Conservation (phyloP, 768 basidiomycete genomes). For the Naganishia randhawae region DNA sequence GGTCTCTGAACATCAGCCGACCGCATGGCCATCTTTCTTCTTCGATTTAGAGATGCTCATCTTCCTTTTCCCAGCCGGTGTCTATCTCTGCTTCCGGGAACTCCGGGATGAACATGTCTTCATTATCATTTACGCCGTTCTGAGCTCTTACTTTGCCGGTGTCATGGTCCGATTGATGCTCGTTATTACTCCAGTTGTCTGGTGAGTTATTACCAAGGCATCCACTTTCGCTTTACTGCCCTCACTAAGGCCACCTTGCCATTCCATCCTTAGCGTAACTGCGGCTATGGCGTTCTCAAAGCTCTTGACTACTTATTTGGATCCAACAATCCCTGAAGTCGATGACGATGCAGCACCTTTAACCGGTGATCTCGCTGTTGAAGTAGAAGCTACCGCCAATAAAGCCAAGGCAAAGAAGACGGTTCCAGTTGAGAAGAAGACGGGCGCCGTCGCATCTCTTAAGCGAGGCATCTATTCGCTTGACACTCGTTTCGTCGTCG, state of each 20-base stretch:
- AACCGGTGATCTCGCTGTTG: slow-evolving; percentile 26
- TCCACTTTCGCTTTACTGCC: background rate
- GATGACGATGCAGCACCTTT: slow-evolving; percentile 33
- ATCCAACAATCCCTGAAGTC: slow-evolving; percentile 67
- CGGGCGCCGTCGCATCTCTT: slow-evolving; percentile 55
- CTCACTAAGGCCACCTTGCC: background rate
- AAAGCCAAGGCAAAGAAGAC: slow-evolving; percentile 46
- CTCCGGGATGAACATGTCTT: slow-evolving; percentile 96
- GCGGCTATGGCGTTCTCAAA: slow-evolving; percentile 86
- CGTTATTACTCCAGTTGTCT: slow-evolving; percentile 93
- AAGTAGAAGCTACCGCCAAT: slow-evolving; percentile 34
- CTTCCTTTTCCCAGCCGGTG: slow-evolving; percentile 95
- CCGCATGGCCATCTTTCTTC: slow-evolving; percentile 99
- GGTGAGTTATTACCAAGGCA: slow-evolving; percentile 46
- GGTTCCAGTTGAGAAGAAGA: slow-evolving; percentile 60
- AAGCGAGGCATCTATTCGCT: slow-evolving; percentile 71
- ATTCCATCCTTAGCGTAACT: slow-evolving; percentile 55
- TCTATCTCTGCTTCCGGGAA: slow-evolving; percentile 86
- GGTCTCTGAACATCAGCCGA: slow-evolving; percentile 98
- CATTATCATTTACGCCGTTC: slow-evolving; percentile 93
- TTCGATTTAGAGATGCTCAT: slow-evolving; percentile 98
- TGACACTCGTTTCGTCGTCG: slow-evolving; percentile 72
- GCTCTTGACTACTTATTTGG: slow-evolving; percentile 83
- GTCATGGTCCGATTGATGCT: slow-evolving; percentile 99
- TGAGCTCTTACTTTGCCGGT: slow-evolving; percentile 97